Conservation (phyloP, 1,284 basidiomycete genomes). For the Ceratobasidium sp. region DNA sequence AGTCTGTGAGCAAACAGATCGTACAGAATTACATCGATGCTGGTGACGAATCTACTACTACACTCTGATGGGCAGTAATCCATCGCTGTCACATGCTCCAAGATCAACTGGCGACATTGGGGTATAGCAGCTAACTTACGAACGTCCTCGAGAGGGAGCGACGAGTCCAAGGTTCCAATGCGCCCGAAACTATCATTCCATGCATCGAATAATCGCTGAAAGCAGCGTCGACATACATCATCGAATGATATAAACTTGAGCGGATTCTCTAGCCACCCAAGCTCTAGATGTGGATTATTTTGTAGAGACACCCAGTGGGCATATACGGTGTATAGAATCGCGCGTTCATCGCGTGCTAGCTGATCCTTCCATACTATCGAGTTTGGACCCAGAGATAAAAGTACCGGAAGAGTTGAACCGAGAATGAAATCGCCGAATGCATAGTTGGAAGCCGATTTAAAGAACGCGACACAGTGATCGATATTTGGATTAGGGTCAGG, state of each 20-base stretch:
- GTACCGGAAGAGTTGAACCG: not conserved
- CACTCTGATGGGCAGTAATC: not conserved
- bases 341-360: constrained; percentile 1
- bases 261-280: not conserved
- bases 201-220: not conserved
- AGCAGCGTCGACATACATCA: not conserved
- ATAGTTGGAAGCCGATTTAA: not conserved
- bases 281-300: not conserved
- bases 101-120: not conserved
- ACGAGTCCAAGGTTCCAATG: not conserved
- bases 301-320: not conserved
- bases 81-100: not conserved
- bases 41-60: not conserved
- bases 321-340: not conserved
- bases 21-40: not conserved
- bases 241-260: too few species aligned
- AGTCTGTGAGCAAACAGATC: too few species aligned
- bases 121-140: not conserved
- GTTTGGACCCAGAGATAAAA: constrained; percentile 1
- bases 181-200: not conserved
- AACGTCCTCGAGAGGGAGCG: constrained; percentile 5
- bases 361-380: not conserved
- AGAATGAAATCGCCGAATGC: not conserved
- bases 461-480: not conserved
- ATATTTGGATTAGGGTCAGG: not conserved